Evolutionary conservation across 495 filamentous ascomycete genomes (phyloP), one percentile per base, ranked within the genome.

Genomic region (Staphylotrichum longicolle): DNA sequence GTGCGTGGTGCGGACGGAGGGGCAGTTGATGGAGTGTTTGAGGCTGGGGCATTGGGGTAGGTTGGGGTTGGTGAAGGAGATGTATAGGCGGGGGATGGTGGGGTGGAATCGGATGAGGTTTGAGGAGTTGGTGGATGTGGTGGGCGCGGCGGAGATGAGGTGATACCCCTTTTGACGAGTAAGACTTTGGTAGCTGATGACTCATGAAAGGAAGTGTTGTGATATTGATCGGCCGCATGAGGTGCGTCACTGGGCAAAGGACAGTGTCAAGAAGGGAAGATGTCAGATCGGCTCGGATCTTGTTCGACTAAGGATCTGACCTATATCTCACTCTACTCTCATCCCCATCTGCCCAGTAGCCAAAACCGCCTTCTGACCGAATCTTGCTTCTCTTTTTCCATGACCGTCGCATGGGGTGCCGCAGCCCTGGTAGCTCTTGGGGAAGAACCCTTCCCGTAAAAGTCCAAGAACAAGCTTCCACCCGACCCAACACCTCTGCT

Each of bases 301-400:
- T 27, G 20, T 27, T 27, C 20, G 20, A 27, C 20, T 27, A 0
- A 27, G 20, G 37, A 46, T 15, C 15, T 2, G 44, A 46, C 9
- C 12, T 14, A 14, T 44, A 44, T 14, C 41, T 44, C 41, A 44
- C 41, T 44, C 41, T 44, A 1, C 12, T 44, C 12, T 44, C 41
- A 14, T 44, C 41, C 12, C 44, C 44, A 46, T 46, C 44, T n/a
- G 44, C 44, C 44, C 44, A 46, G 15, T 46, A 46, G 27, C 44
- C 44, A 5, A 12, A 27, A 46, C 44, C 44, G 14, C 44, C 44
- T 46, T 46, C 14, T n/a, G n/a, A 20, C 44, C 44, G 20, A 46
- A 46, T 46, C 44, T 46, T 46, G n/a, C 14, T 15, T 46, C 44
- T 46, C 8, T 27, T 27, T 46, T 27, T 8, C 44, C 44, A 46